These are phyloP conservation scores for Nothopassalora personata DNA, from an alignment of 2,329 filamentous ascomycete genomes.

Conservation along the genomic window DNA sequence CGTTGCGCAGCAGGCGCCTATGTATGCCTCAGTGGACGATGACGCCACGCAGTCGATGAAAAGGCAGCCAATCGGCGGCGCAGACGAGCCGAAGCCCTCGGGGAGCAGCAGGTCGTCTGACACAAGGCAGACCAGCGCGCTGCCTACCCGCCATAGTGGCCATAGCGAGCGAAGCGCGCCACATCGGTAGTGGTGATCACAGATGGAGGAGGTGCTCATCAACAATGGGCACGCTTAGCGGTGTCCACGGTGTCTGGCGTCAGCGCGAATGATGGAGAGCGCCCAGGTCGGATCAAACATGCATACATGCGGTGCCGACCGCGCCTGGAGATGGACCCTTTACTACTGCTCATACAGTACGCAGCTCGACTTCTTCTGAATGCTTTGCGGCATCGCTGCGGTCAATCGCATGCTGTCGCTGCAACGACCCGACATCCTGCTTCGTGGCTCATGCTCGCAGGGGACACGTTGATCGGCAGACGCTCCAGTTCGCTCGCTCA, in stretches of 20 bases:
- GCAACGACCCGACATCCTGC: background rate
- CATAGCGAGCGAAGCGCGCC: background rate
- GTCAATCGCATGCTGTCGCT: background rate
- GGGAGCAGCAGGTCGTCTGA: slow-evolving; percentile 3
- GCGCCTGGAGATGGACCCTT: background rate
- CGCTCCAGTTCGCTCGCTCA: background rate
- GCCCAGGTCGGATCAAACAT: background rate
- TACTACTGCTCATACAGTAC: background rate
- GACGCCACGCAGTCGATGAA: slow-evolving; percentile 6
- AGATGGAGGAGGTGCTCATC: background rate
- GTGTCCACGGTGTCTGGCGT: background rate
- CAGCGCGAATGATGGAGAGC: background rate
- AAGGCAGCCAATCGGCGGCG: slow-evolving; percentile 1
- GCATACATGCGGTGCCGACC: background rate
- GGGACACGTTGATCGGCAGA: background rate
- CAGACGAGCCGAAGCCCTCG: background rate
- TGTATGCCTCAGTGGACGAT: slow-evolving; percentile 1
- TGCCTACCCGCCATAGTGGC: background rate
- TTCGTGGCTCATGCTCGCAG: background rate
- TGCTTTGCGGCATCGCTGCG: too few relatives aligned
- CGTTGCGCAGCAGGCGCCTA: slow-evolving; percentile 1
- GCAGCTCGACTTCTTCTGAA: background rate
- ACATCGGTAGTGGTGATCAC: background rate
- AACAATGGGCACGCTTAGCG: background rate
- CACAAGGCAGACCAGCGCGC: slow-evolving; percentile 5